phyloP scores from a whole-genome alignment of 495 filamentous ascomycete genomes.

The Letharia lupina region DNA sequence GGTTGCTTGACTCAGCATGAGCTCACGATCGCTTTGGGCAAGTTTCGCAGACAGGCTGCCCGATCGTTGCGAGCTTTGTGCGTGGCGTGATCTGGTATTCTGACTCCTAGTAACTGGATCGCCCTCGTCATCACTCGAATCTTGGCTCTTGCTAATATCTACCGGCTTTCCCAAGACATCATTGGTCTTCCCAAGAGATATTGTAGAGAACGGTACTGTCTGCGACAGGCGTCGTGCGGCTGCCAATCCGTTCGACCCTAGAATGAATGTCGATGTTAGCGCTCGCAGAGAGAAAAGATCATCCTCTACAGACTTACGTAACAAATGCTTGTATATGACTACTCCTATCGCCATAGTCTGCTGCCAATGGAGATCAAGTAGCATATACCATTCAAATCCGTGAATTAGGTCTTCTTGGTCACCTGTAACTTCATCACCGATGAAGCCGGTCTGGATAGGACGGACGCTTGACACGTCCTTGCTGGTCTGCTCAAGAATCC shows the following conservation, averaged over 20 bases:
- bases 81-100: slow-evolving; percentile 6
- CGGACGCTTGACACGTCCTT: slow-evolving; percentile 15
- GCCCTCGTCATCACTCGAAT: slow-evolving; percentile 17
- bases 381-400: slow-evolving; percentile 75
- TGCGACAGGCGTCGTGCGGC: slow-evolving; percentile 57
- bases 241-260: slow-evolving; percentile 34
- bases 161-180: slow-evolving; percentile 20
- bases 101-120: background rate
- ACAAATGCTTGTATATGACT: slow-evolving; percentile 61
- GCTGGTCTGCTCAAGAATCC: slow-evolving; percentile 35
- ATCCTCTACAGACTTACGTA: slow-evolving; percentile 47
- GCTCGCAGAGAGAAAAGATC: background rate
- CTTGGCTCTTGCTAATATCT: slow-evolving; percentile 17
- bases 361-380: slow-evolving; percentile 59
- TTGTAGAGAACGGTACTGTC: slow-evolving; percentile 35
- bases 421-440: slow-evolving; percentile 50
- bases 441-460: slow-evolving; percentile 51
- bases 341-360: slow-evolving; percentile 60
- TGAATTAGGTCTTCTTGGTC: slow-evolving; percentile 67
- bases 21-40: slow-evolving; percentile 15
- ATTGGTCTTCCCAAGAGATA: slow-evolving; percentile 29
- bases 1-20: slow-evolving; percentile 46
- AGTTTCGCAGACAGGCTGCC: slow-evolving; percentile 8
- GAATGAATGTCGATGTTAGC: background rate
- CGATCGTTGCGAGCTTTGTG: slow-evolving; percentile 6